Evolutionary conservation across 2,329 filamentous ascomycete species (phyloP).

Genomic region (Decorospora gaudefroyi): DNA sequence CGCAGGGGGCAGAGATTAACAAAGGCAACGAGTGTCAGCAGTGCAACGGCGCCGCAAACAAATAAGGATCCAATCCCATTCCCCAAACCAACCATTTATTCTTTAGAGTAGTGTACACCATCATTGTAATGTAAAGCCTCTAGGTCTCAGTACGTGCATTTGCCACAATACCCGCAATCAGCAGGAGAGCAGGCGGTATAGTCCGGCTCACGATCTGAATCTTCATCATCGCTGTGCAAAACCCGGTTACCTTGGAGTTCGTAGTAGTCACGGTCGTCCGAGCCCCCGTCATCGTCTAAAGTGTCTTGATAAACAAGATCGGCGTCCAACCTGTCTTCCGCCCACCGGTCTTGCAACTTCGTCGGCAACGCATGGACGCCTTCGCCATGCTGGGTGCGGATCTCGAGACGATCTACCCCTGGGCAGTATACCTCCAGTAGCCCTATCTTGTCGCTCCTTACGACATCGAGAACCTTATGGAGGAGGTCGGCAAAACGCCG

Average conservation of each 20-base stretch:
- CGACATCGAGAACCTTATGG: constrained; percentile 36
- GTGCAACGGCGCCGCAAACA: no score
- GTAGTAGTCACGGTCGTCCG: not conserved
- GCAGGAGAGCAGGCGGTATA: constrained; percentile 46
- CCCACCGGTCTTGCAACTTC: constrained; percentile 17
- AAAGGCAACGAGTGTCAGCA: no score
- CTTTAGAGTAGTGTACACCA: no score
- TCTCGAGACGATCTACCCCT: constrained; percentile 40
- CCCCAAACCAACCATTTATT: no score
- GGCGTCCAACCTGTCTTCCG: not conserved
- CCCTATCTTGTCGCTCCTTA: constrained; percentile 18
- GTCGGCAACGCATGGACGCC: constrained; percentile 31
- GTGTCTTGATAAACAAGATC: not conserved
- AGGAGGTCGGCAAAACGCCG: constrained; percentile 37
- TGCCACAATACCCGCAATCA: constrained; percentile 47
- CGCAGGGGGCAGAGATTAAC: no score
- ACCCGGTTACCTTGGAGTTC: constrained; percentile 2
- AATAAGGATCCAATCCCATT: no score
- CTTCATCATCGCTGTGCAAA: constrained; percentile 16
- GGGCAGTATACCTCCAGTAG: constrained; percentile 46
- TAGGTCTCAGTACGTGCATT: constrained; percentile 35
- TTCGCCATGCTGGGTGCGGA: constrained; percentile 40
- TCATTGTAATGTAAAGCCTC: no score
- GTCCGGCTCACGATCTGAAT: constrained; percentile 35
- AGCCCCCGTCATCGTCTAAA: constrained; percentile 4